Evolutionary conservation across 2,329 filamentous ascomycete genomes (phyloP), one percentile per base, ranked within the genome.

Genomic region (Diaporthe ilicicola): DNA sequence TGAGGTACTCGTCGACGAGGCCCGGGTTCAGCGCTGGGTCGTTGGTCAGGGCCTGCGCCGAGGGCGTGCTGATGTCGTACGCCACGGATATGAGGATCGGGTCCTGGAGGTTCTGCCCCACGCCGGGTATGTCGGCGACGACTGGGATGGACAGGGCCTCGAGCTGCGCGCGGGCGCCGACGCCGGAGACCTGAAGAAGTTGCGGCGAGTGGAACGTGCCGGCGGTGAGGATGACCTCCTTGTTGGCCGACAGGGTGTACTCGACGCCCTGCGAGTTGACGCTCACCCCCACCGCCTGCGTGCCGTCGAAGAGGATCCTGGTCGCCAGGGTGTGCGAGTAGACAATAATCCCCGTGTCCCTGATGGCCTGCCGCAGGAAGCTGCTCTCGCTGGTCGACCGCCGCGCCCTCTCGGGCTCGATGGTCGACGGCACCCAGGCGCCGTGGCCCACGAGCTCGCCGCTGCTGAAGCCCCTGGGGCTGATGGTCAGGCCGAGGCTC

Each of bases 181-280:
- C 78, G 4, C 78, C 79, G 0, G 77, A 78, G 2, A 79, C 73
- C 75, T 78, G 76, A 7, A 79, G 73, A n/a, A 79, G 75, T 66
- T 84, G 82, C 0, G 82, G 83, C 1, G 80, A 82, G 46, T 82
- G 81, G 70, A 84, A 83, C 1, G 78, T 77, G 24, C 83, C 83
- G 1, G 82, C 82, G 0, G 82, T 82, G 1, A 85, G 69, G 32
- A 86, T 82, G 29, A 85, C 81, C 73, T 85, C 83, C 50, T 75
- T 5, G 10, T 12, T 62, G 39, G 70, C 70, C 7, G 70, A 54
- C 3, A 71, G 70, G 1, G 50, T 71, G 22, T 69, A 71, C 22
- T 56, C 22, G 13, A 69, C 55, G 13, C 70, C 70, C 4, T 51
- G 64, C 3, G 70, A 69, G 48, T 69, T 66, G n/a, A 67, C 32